Base-by-base conservation (phyloP, 2,329 filamentous ascomycete species). In the Aspergillus udagawae region DNA sequence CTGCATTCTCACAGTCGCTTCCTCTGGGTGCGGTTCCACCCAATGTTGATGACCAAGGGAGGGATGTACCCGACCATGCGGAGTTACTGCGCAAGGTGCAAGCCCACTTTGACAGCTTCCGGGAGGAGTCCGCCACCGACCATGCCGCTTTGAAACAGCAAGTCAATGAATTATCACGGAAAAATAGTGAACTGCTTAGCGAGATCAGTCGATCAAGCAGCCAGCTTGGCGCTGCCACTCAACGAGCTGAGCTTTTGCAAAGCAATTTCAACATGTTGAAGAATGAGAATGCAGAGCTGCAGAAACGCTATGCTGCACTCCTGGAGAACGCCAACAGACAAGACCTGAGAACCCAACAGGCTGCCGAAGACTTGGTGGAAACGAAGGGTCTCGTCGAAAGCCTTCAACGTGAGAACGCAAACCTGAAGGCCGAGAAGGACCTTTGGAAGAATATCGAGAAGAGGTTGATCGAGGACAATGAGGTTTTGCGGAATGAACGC, bases 381-480 rank as follows among this genome's bases (percentile, higher is more conserved):
- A 87, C 89, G 4, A 89, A 87, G 70, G 89, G 89, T 32, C 77
- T 93, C 53, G 80, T 90, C 3, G 93, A 99, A 68, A 92, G 91
- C 68, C 84, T 97, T 74, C 89, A 92, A 53, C 92, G 91, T 63
- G 94, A 99, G 71, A 91, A 88, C 54, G 88, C 92, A 17, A 97
- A 97, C 68, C 83, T 97, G 35, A 96, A 96, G 73, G 92, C 93
- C 0, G 93, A 97, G 74, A 96, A 96, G 77, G 89, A 91, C 41
- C 81, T 99, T 9, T 96, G 90, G 89, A 96, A 94, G 77, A 91
- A 89, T 55, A 96, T 97, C 35, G 92, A 97, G 71, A 88, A 90
- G 61, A 87, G 95, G 53, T 81, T 97, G 47, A 89, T 85, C 60
- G 91, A 94, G 66, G 92, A 97, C 69, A 96, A 94, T 62, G 91